A percentile compares a stretch with the other conserved stretches of the same genome.
phyloP scores from a whole-genome alignment of 345 rosid species.

The Carallia pectinifolia region DNA sequence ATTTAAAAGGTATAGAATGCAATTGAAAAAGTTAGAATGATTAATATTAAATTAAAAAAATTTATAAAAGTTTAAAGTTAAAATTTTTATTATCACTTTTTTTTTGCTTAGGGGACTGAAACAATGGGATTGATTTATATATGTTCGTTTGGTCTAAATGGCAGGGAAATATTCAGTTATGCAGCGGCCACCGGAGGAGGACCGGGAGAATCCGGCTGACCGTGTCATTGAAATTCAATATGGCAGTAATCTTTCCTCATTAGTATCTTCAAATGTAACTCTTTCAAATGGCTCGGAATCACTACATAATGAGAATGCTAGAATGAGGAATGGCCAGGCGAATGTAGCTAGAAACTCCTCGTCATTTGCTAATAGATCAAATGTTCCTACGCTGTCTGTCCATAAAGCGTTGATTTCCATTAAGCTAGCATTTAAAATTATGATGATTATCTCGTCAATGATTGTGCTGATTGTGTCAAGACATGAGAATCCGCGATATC shows the following conservation, averaged over 20 bases:
- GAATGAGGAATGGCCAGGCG: not conserved
- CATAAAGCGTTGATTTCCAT: not conserved
- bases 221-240: not conserved
- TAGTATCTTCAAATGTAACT: not conserved
- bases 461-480: slow-evolving; percentile 14
- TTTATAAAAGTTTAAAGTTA: no score
- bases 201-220: not conserved
- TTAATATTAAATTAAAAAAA: no score
- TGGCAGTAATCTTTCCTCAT: not conserved
- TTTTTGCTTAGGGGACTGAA: not conserved
- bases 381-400: not conserved
- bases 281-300: not conserved
- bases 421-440: slow-evolving; percentile 16
- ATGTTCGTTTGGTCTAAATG: not conserved
- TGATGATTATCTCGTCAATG: slow-evolving; percentile 18
- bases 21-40: no score
- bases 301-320: not conserved
- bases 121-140: not conserved
- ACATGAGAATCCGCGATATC: slow-evolving; percentile 19
- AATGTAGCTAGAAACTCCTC: not conserved
- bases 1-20: no score
- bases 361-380: not conserved
- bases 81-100: no score
- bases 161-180: not conserved
- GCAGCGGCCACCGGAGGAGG: not conserved